Evolutionary conservation across 768 basidiomycete species (phyloP), one percentile per base, ranked within the genome.

Genomic region (Gymnopilus junonius): DNA sequence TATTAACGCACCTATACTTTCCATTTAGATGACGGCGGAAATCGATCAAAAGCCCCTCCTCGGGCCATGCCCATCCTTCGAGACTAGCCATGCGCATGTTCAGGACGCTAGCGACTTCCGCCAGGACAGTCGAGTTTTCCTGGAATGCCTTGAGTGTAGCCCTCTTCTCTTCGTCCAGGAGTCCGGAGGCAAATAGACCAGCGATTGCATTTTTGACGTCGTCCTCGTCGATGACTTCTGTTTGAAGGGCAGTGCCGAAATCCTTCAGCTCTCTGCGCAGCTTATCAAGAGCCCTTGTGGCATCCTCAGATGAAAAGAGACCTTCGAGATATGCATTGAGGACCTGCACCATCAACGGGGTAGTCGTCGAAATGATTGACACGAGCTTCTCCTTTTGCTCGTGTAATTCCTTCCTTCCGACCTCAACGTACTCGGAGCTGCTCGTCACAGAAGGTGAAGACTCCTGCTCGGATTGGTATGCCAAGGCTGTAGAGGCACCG

Each of bases 11-110:
- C 77, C 77, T 72, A 61, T 82, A 83, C 70, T 82, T 83, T 1
- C 83, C 83, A 64, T 81, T 81, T 27, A 84, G 69, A 71, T 80
- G 78, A n/a, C 53, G 53, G 11, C 82, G 76, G 75, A 82, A 80
- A 54, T 83, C 80, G 7, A 83, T 71, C 23, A 62, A 43, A 14
- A 79, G 70, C 1, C 82, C 82, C 32, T 77, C 74, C 3, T 65
- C 64, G 2, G 81, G 81, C 82, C 83, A 84, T 0, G 74, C 61
- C 82, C 83, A 83, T 6, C 73, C 60, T 2, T 77, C 73, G 17
- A 83, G 62, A 55, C 72, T 71, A 3, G 76, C 73, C 43, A 83
- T 69, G 1, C 80, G 77, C 82, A 84, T 82, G 27, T 74, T 81
- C 32, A 83, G 62, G 1, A 83, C 80, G 37, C 76, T 82, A 4